Percentiles rank a stretch among this genome's conserved stretches.
phyloP scores from a whole-genome alignment of 495 filamentous ascomycete genomes.

The Penicillium ucsense region DNA sequence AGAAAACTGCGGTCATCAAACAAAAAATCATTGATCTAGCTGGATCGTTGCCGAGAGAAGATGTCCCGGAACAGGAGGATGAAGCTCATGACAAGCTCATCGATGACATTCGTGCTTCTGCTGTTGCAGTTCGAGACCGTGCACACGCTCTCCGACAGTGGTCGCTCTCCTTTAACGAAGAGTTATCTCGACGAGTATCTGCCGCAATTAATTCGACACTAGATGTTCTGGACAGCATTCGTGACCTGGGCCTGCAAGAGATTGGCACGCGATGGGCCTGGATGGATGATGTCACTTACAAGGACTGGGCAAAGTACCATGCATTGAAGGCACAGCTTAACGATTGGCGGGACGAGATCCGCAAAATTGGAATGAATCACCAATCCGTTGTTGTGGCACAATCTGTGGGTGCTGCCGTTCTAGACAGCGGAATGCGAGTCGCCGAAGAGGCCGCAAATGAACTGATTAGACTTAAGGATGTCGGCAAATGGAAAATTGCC shows the following conservation, averaged over 20 bases:
- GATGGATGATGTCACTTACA: slow-evolving; percentile 92
- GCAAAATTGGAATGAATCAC: slow-evolving; percentile 60
- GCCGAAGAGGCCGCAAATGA: slow-evolving; percentile 79
- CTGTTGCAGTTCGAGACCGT: slow-evolving; percentile 65
- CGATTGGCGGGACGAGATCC: slow-evolving; percentile 75
- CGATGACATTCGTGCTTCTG: slow-evolving; percentile 58
- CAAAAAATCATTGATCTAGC: slow-evolving; percentile 53
- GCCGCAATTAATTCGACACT: slow-evolving; percentile 74
- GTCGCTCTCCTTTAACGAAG: slow-evolving; percentile 62
- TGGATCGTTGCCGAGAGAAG: slow-evolving; percentile 41
- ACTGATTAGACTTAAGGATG: slow-evolving; percentile 71
- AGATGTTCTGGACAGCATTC: slow-evolving; percentile 70
- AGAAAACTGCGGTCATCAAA: slow-evolving; percentile 58
- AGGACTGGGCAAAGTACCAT: slow-evolving; percentile 91
- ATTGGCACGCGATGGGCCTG: slow-evolving; percentile 97
- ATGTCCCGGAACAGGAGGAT: slow-evolving; percentile 42
- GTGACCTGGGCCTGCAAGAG: slow-evolving; percentile 84
- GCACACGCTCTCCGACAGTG: slow-evolving; percentile 75
- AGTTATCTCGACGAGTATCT: slow-evolving; percentile 57
- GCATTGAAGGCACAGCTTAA: slow-evolving; percentile 72
- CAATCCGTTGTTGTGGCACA: slow-evolving; percentile 61
- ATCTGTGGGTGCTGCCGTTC: slow-evolving; percentile 54
- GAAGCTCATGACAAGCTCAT: slow-evolving; percentile 54
- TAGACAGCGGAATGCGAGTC: slow-evolving; percentile 67
- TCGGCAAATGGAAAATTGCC: slow-evolving; percentile 75